phyloP scores from a whole-genome alignment of 1,284 basidiomycete species.

The Fomitopsis palustris region DNA sequence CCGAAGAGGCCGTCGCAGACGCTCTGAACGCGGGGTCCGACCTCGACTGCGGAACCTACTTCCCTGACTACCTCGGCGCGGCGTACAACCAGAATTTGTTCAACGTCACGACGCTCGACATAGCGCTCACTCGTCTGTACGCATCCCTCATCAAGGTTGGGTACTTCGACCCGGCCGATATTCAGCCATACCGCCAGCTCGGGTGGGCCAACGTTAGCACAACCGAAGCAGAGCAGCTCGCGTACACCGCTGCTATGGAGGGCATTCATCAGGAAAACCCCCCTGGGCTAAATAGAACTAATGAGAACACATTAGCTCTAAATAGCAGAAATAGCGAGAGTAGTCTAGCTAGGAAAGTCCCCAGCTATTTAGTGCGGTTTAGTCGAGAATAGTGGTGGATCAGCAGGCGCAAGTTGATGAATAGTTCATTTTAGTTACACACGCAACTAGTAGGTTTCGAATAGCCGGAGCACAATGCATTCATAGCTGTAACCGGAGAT shows the following conservation, averaged over 20 bases:
- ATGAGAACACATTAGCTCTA: too few species aligned
- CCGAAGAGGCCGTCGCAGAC: conserved; percentile 43
- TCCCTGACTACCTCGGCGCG: conserved; percentile 38
- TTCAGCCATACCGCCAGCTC: conserved; percentile 49
- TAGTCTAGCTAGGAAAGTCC: too few species aligned
- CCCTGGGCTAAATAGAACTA: too few species aligned
- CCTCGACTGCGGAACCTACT: conserved; percentile 50
- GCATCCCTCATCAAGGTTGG: conserved; percentile 53
- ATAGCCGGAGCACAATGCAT: too few species aligned
- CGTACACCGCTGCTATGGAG: conserved; percentile 46
- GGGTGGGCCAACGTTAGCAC: conserved; percentile 46
- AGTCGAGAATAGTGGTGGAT: too few species aligned
- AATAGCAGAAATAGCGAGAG: too few species aligned
- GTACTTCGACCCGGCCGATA: conserved; percentile 48
- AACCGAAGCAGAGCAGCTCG: conserved; percentile 43
- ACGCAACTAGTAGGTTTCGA: too few species aligned
- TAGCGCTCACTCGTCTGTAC: conserved; percentile 43
- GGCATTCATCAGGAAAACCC: too few species aligned
- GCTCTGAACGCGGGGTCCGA: conserved; percentile 53
- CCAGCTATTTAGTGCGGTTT: too few species aligned
- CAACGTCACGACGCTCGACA: conserved; percentile 38
- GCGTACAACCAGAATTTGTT: conserved; percentile 47
- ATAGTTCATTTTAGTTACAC: too few species aligned
- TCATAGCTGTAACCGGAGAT: too few species aligned
- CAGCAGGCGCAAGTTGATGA: too few species aligned